Base-by-base conservation (phyloP, 305 asterid species). In the Fraxinus latifolia region DNA sequence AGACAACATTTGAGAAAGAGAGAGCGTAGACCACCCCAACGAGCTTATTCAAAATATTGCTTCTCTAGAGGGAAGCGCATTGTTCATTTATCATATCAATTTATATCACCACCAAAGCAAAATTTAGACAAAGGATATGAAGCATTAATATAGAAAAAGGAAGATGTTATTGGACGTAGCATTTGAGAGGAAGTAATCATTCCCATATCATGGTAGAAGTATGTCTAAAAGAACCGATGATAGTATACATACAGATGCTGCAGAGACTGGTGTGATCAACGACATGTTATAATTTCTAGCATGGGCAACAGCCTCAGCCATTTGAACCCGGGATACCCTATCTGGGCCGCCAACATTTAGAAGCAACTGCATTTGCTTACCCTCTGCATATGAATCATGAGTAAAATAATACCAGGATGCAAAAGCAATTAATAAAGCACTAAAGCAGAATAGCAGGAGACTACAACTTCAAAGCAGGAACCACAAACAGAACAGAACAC, bases 281-380 rank as follows among this genome's bases (percentile, higher is more conserved):
- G 98, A 90, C 80, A 90, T 76, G 72, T 83, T 85, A 80, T 94
- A 91, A 77, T 92, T 95, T 88, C 92, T 89, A 60, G 83, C 86
- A 50, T 79, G 82, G 39, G 97, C 98, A 82, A 94, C 94, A 82
- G 91, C 92, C 88, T 95, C 97, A 5, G 99, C 99, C 98, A 95
- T 95, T 87, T 92, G 94, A 79, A 93, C 96, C 79, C 99, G 91
- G 15, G 99, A 93, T 25, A 95, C 85, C 86, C 97, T 87, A 82
- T 93, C 97, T 23, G 96, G 95, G 53, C 97, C 98, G 0, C 99
- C 98, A 65, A 85, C 97, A 81, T 95, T 94, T 70, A 94, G 83
- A 86, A 94, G 84, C 87, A 91, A 83, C 84, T 87, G 95, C 85
- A 90, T 80, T 60, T 87, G 88, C 88, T 93, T 84, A 29, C 81